A percentile compares a stretch with the other conserved stretches of the same genome.
Conservation (phyloP, 768 basidiomycete species). For the Macrolepiota dolichaula region DNA sequence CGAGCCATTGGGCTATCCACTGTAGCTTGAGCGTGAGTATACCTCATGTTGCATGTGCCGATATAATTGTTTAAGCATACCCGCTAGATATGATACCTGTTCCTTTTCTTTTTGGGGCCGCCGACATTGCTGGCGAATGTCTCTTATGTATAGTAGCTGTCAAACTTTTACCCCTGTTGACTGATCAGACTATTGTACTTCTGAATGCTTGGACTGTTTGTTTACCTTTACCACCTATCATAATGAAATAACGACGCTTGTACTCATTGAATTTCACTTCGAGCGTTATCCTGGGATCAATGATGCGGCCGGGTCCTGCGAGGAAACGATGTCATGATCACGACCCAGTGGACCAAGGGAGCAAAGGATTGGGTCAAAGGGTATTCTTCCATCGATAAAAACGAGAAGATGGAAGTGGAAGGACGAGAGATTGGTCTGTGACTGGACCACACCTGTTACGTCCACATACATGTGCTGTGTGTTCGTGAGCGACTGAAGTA, state of each 20-base stretch:
- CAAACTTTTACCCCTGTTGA: background rate
- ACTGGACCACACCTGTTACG: background rate
- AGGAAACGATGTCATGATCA: background rate
- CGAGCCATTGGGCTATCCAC: constrained; percentile 63
- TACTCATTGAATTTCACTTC: background rate
- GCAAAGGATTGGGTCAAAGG: background rate
- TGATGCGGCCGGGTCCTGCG: no score
- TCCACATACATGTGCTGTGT: no score
- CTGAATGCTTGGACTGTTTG: background rate
- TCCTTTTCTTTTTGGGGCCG: background rate
- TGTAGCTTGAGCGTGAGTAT: constrained; percentile 11
- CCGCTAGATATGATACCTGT: constrained; percentile 10
- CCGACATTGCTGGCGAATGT: constrained; percentile 4
- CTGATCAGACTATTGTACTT: background rate
- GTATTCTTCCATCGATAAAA: background rate
- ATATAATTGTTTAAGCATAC: constrained; percentile 9
- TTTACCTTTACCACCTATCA: background rate
- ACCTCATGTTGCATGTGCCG: background rate
- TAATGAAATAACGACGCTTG: background rate
- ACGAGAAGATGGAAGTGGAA: background rate
- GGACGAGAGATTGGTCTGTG: background rate
- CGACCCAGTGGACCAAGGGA: background rate
- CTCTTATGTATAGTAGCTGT: constrained; percentile 5
- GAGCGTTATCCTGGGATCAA: background rate
- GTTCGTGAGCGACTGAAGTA: background rate